Base-by-base conservation (phyloP, 1,284 basidiomycete genomes). In the Papiliotrema fonsecae region DNA sequence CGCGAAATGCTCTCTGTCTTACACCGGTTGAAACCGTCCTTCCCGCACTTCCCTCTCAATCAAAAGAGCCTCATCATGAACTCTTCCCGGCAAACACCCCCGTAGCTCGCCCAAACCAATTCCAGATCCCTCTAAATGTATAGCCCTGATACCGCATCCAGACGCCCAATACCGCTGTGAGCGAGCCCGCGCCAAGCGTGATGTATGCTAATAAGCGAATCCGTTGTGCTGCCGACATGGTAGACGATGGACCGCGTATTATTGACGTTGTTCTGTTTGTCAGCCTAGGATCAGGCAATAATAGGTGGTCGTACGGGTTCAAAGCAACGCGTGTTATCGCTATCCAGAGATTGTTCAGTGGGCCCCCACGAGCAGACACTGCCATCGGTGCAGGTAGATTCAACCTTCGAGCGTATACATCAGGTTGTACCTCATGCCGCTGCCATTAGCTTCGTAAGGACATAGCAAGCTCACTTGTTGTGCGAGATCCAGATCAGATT, bases 351-450 rank as follows among this genome's bases (percentile, higher is more conserved):
- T 74, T 74, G 6, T 63, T 64, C 31, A 73, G 48, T 5, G 68
- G 58, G 4, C 65, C 57, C 36, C 40, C 26, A 67, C 86, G 86
- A 39, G 94, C 85, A 67, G 87, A 91, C 21, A 96, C 88, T 2
- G 91, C 85, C 39, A 96, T 87, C 22, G 92, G 92, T 4, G 92
- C 88, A 56, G 86, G 86, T 16, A 97, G 76, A 14, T 84, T 82
- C 47, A 94, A 74, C 50, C 89, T 80, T 63, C 90, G 79, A 68
- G 89, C 92, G 73, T 98, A 98, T 13, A 93, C 89, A 67, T 97
- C 94, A 34, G 94, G 94, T 72, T 98, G 94, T 14, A 97, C 93
- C 77, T 97, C 93, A 70, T 97, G 93, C 65, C 94, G 80, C 86
- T 92, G 69, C 45, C 36, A 34, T 50, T 35, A 55, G 44, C 47